Base-by-base conservation (phyloP, 1,139 yeast genomes). In the Candida dubliniensis region DNA sequence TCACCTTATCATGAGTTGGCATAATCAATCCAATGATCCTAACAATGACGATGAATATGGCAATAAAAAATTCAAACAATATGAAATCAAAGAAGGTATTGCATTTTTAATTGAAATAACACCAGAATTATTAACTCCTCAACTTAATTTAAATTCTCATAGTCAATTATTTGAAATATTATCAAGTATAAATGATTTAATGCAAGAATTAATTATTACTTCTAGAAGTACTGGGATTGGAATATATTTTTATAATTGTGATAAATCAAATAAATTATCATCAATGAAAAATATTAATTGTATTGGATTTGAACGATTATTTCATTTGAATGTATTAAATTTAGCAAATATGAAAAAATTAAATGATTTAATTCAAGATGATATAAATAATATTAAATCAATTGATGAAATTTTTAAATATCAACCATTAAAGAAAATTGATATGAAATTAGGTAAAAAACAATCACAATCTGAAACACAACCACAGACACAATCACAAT, bases 191-290 rank as follows among this genome's bases (percentile, higher is more conserved):
- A 67, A 74, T 46, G 79, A 76, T 8, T 64, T 85, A 40, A 75
- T 83, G 69, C 67, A 79, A 4, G 83, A 79, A 36, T 64, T 84
- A 47, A 75, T 82, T 1, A 79, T 82, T 34, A 73, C 84, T 0
- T 60, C 77, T 45, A 85, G 87, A 2, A 71, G 71, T 46, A 80
- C 89, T 0, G 90, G 89, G 0, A 66, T 84, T 31, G 91, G 90
- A 0, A 74, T 85, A 39, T 84, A 80, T 54, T 59, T 85, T 24
- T 81, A 79, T 61, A 79, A 83, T 53, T 70, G 82, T 50, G 60
- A 52, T 41, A 49, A 56, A 49, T 46, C 64, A 4, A 6, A 43
- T 11, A 39, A 43, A 1, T 35, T 53, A 18, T 42, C 40, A 26
- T 36, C 45, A 15, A 36, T 49, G 43, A 40, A 38, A 18, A 31